These are phyloP conservation scores for Salix brachista DNA, from an alignment of 345 rosid species.

Conservation along the genomic window DNA sequence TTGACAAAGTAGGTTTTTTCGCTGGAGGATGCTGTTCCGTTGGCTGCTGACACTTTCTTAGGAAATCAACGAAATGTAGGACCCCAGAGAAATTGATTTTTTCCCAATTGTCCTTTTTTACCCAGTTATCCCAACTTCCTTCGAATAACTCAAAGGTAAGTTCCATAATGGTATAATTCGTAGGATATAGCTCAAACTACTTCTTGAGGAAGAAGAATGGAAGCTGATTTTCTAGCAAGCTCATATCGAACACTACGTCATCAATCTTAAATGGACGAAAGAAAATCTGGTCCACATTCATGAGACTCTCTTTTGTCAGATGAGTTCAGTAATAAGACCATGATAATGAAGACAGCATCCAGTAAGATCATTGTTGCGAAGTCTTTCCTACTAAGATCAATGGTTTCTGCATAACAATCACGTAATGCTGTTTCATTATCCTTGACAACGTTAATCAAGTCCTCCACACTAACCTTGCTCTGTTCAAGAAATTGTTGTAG, in stretches of 20 bases:
- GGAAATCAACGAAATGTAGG: not conserved
- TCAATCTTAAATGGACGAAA: no score
- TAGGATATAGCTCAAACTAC: no score
- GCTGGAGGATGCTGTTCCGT: not conserved
- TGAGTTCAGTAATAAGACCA: not conserved
- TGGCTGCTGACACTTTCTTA: not conserved
- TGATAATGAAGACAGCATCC: conserved; percentile 10
- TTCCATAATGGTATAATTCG: no score
- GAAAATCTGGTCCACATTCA: not conserved
- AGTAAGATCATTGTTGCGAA: conserved; percentile 7
- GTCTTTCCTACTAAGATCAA: not conserved
- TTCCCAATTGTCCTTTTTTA: not conserved
- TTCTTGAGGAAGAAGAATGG: conserved; percentile 16
- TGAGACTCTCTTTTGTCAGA: no score
- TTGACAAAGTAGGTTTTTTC: not conserved
- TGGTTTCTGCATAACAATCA: not conserved
- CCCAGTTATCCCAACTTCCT: not conserved
- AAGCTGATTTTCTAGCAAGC: not conserved
- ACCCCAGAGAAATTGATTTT: not conserved
- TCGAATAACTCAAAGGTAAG: no score
- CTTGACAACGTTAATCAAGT: not conserved
- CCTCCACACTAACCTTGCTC: not conserved
- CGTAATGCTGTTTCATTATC: not conserved
- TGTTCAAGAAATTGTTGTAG: not conserved
- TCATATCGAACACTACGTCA: no score